Percentiles rank a stretch among this genome's conserved stretches.
Conservation (phyloP, 768 basidiomycete genomes). For the Rickenella mellea region DNA sequence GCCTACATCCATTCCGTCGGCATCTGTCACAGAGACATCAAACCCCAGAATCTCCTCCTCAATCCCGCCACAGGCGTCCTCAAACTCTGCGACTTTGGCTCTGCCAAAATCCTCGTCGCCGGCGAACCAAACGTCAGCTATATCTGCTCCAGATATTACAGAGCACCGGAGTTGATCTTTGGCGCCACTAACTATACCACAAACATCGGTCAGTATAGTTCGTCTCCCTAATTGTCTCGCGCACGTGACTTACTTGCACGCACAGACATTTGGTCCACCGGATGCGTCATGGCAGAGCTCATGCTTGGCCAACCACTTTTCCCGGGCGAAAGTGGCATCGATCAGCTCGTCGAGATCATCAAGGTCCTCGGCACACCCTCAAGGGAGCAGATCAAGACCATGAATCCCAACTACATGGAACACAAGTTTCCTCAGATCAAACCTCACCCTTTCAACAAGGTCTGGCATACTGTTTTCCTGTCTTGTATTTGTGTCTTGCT, state of each 20-base stretch:
- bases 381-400: slow-evolving; percentile 99
- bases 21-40: slow-evolving; percentile 99
- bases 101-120: slow-evolving; percentile 94
- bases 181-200: slow-evolving; percentile 99
- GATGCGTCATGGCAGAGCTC: slow-evolving; percentile 99
- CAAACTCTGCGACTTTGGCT: slow-evolving; percentile 98
- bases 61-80: slow-evolving; percentile 95
- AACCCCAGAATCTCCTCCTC: slow-evolving; percentile 96
- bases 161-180: slow-evolving; percentile 98
- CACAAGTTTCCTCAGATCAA: slow-evolving; percentile 99
- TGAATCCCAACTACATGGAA: slow-evolving; percentile 99
- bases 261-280: slow-evolving; percentile 97
- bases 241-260: slow-evolving; percentile 3
- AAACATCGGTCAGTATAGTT: slow-evolving; percentile 76
- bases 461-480: slow-evolving; percentile 19
- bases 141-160: slow-evolving; percentile 99
- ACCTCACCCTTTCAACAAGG: slow-evolving; percentile 98
- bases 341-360: slow-evolving; percentile 99
- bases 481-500: slow-evolving; percentile 6
- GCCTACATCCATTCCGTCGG: slow-evolving; percentile 99
- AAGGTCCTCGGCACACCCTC: slow-evolving; percentile 98
- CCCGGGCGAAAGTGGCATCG: slow-evolving; percentile 98
- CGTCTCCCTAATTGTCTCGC: slow-evolving; percentile 1
- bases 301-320: slow-evolving; percentile 99
- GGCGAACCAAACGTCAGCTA: slow-evolving; percentile 99